phyloP scores from a whole-genome alignment of 2,329 filamentous ascomycete genomes.

The Clarireedia paspali region DNA sequence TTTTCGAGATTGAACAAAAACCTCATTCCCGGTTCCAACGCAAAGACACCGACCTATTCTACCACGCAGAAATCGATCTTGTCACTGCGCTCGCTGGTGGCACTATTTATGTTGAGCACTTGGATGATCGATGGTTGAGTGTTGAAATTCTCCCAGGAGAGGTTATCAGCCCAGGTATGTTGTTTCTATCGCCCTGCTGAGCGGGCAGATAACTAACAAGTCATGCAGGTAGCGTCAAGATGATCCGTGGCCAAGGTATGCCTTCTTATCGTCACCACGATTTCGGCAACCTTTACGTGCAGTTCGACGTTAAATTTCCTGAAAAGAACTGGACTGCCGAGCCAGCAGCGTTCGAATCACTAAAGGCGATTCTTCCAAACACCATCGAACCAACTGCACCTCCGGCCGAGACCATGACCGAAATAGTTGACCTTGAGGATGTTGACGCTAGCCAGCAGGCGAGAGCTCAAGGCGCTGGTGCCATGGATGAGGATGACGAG shows the following conservation, averaged over 20 bases:
- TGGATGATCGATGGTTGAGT: conserved; percentile 94
- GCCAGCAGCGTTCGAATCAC: conserved; percentile 63
- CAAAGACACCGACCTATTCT: conserved; percentile 93
- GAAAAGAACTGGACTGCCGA: conserved; percentile 63
- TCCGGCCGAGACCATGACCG: conserved; percentile 81
- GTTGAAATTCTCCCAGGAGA: conserved; percentile 91
- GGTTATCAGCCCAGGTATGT: conserved; percentile 82
- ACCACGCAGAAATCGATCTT: conserved; percentile 90
- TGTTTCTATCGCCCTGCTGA: conserved; percentile 13
- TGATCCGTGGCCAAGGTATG: conserved; percentile 96
- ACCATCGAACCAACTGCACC: conserved; percentile 53
- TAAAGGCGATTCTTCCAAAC: conserved; percentile 79
- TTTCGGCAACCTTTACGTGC: conserved; percentile 91
- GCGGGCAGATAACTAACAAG: conserved; percentile 14
- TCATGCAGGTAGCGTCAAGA: conserved; percentile 71
- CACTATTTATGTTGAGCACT: conserved; percentile 85
- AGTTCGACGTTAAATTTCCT: conserved; percentile 97
- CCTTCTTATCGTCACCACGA: conserved; percentile 93
- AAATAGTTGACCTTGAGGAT: conserved; percentile 81
- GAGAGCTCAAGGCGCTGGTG: conserved; percentile 58
- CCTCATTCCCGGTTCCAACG: conserved; percentile 92
- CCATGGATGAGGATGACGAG: conserved; percentile 70
- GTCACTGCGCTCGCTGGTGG: conserved; percentile 91
- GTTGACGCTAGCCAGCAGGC: conserved; percentile 63
- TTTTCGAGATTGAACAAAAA: conserved; percentile 99